A percentile compares a stretch with the other conserved stretches of the same genome.
These are phyloP conservation scores for Polytrichum commune DNA, from an alignment of 225 moss, liverwort and hornwort genomes.

Conservation along the genomic window DNA sequence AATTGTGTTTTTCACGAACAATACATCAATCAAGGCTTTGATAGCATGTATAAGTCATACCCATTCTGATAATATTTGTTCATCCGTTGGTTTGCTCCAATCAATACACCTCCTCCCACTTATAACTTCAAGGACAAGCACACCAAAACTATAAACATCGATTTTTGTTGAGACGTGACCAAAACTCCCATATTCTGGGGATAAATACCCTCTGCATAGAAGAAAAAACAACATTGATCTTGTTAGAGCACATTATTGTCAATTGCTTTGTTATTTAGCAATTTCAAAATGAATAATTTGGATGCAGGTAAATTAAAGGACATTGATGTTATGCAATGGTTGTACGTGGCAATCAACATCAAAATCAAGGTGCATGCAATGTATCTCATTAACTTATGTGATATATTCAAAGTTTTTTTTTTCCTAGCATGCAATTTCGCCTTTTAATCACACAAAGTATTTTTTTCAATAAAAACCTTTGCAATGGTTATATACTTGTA, in stretches of 20 bases:
- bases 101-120: constrained; percentile 9
- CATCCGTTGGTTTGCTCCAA: not conserved
- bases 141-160: constrained; percentile 15
- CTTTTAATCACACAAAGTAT: too few species aligned
- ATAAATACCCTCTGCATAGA: constrained; percentile 1
- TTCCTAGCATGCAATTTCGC: not conserved
- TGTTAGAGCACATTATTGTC: not conserved
- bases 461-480: too few species aligned
- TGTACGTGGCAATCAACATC: not conserved
- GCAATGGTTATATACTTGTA: too few species aligned
- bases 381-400: not conserved
- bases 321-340: not conserved
- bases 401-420: not conserved
- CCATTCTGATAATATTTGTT: not conserved
- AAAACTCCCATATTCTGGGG: constrained; percentile 3
- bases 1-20: not conserved
- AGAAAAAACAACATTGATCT: not conserved
- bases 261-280: not conserved
- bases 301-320: too few species aligned
- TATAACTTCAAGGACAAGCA: constrained; percentile 10
- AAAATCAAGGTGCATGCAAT: not conserved
- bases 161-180: constrained; percentile 5
- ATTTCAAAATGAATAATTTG: not conserved
- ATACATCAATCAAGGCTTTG: not conserved
- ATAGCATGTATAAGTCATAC: not conserved